phyloP scores from a whole-genome alignment of 352 stramenopile genomes.

The Phytophthora megakarya region DNA sequence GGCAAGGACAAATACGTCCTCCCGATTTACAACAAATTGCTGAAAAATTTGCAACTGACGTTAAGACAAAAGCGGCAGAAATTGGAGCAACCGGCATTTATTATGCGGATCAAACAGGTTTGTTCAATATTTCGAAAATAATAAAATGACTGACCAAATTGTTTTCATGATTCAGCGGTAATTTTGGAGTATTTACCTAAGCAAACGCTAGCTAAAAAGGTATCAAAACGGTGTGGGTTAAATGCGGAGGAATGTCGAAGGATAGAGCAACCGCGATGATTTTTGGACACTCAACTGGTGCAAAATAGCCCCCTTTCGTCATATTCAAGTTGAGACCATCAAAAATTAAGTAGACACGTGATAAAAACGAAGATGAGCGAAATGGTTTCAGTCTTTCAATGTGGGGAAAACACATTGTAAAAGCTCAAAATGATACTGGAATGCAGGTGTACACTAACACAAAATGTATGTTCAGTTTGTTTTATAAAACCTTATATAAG shows the following conservation, averaged over 20 bases:
- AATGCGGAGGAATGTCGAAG: constrained; percentile 11
- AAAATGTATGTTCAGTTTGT: constrained; percentile 11
- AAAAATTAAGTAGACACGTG: not conserved
- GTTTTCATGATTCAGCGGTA: not conserved
- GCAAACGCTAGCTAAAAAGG: not conserved
- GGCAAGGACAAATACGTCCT: constrained; percentile 3
- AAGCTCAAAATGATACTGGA: not conserved
- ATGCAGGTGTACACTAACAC: constrained; percentile 1
- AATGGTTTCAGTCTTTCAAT: constrained; percentile 6
- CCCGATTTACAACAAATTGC: not conserved
- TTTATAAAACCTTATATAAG: not conserved
- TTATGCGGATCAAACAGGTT: constrained; percentile 13
- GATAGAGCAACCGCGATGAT: constrained; percentile 4
- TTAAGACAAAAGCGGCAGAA: constrained; percentile 1
- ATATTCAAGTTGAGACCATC: constrained; percentile 8
- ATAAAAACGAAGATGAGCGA: not conserved
- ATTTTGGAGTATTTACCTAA: constrained; percentile 12
- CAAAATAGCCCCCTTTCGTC: not conserved
- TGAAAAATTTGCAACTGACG: not conserved
- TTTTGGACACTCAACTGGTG: constrained; percentile 2
- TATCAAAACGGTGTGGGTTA: constrained; percentile 9
- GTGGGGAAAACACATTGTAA: not conserved
- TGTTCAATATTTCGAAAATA: not conserved
- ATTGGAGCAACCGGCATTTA: constrained; percentile 9
- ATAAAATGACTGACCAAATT: not conserved